Evolutionary conservation across 1,284 basidiomycete species (phyloP).

Genomic region (Salmacisia buchloeana): DNA sequence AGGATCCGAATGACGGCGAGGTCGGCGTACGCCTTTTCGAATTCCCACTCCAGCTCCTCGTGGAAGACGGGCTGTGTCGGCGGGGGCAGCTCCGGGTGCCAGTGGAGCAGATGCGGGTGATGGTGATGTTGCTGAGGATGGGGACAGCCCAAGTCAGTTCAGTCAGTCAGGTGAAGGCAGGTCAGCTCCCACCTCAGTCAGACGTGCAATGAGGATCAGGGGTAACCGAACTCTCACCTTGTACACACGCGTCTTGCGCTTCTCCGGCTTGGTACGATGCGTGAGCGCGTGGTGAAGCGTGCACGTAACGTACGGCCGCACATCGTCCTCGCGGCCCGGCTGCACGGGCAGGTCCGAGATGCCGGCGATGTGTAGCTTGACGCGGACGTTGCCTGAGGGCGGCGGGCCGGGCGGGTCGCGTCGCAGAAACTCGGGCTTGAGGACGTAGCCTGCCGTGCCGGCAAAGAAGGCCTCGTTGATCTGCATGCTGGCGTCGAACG

Average conservation of each 20-base stretch:
- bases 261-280: constrained; percentile 21
- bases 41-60: constrained; percentile 35
- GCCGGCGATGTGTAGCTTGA: constrained; percentile 35
- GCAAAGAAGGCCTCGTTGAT: constrained; percentile 64
- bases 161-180: background rate
- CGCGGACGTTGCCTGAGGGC: constrained; percentile 15
- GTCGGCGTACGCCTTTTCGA: constrained; percentile 24
- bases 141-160: background rate
- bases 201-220: too few relatives aligned
- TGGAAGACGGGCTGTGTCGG: constrained; percentile 35
- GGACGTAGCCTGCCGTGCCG: constrained; percentile 60
- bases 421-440: constrained; percentile 54
- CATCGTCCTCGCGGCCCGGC: constrained; percentile 27
- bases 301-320: constrained; percentile 40
- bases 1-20: constrained; percentile 34
- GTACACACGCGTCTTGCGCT: constrained; percentile 27
- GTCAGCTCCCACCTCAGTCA: too few relatives aligned
- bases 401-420: constrained; percentile 14
- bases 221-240: background rate
- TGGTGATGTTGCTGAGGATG: constrained; percentile 21
- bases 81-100: constrained; percentile 26
- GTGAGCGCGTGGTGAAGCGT: constrained; percentile 33
- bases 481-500: constrained; percentile 45
- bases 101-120: constrained; percentile 28
- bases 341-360: constrained; percentile 36